A percentile compares a stretch with the other conserved stretches of the same genome.
Conservation (phyloP, 2,329 filamentous ascomycete genomes). For the Apiospora koreana region DNA sequence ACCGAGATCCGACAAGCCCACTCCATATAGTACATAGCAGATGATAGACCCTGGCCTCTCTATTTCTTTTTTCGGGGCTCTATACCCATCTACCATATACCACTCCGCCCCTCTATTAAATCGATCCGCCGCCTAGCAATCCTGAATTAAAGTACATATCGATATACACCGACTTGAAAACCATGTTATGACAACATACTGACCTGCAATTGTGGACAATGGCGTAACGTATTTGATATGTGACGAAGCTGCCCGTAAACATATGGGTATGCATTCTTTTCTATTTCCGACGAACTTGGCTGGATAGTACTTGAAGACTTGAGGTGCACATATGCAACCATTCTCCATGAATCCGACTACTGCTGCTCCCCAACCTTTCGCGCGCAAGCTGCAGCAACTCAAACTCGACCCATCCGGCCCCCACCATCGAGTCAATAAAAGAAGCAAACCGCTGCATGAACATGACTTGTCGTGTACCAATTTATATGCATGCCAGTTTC, state of each 20-base stretch:
- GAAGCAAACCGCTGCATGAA: not conserved
- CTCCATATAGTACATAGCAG: not conserved
- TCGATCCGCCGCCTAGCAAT: not conserved
- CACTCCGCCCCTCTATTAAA: not conserved
- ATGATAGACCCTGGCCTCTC: not conserved
- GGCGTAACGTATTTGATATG: too few relatives aligned
- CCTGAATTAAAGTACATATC: too few relatives aligned
- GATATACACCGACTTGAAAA: not conserved
- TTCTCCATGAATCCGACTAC: too few relatives aligned
- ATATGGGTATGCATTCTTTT: too few relatives aligned
- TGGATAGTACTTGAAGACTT: too few relatives aligned
- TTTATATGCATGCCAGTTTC: not conserved
- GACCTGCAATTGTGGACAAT: too few relatives aligned
- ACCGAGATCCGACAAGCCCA: not conserved
- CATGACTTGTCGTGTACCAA: not conserved
- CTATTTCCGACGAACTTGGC: too few relatives aligned
- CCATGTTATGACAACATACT: not conserved
- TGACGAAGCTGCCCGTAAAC: too few relatives aligned
- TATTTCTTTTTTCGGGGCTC: not conserved
- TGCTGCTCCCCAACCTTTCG: too few relatives aligned
- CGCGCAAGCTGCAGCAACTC: too few relatives aligned
- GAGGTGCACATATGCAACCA: too few relatives aligned
- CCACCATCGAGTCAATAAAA: not conserved
- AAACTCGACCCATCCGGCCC: too few relatives aligned
- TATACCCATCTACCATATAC: constrained; percentile 2